Evolutionary conservation across 129 eudicot genomes (phyloP).

Genomic region (Flaveria linearis): DNA sequence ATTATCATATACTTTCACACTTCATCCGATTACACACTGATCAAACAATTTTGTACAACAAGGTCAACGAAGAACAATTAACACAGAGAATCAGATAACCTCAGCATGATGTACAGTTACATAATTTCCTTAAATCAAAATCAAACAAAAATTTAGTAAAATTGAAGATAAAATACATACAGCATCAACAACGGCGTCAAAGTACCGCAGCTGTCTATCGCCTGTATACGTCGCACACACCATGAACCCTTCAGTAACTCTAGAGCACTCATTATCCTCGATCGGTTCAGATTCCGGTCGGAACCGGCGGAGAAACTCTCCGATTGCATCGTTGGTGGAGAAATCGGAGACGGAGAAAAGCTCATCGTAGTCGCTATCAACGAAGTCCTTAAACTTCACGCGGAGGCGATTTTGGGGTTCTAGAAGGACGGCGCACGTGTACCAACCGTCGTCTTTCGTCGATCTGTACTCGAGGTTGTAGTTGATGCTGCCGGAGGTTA

Average conservation of each 20-base stretch:
- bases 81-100: no score
- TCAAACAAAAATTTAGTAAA: background rate
- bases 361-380: background rate
- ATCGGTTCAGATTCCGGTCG: constrained; percentile 46
- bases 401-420: constrained; percentile 35
- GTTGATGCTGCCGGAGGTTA: background rate
- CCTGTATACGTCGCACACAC: constrained; percentile 45
- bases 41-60: background rate
- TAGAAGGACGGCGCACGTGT: constrained; percentile 39
- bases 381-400: constrained; percentile 42
- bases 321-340: constrained; percentile 31
- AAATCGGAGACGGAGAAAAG: constrained; percentile 25
- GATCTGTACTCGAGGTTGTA: constrained; percentile 54
- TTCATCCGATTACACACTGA: background rate
- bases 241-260: constrained; percentile 37
- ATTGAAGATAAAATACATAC: constrained; percentile 37
- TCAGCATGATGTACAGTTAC: no score
- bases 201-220: constrained; percentile 48
- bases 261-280: constrained; percentile 52
- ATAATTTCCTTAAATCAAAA: no score
- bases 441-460: constrained; percentile 62
- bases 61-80: no score
- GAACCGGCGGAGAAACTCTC: constrained; percentile 37
- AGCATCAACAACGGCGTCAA: constrained; percentile 68
- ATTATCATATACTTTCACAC: background rate